Evolutionary conservation across 345 rosid species (phyloP), one percentile per base, ranked within the genome.

Genomic region (Kernera saxatilis): DNA sequence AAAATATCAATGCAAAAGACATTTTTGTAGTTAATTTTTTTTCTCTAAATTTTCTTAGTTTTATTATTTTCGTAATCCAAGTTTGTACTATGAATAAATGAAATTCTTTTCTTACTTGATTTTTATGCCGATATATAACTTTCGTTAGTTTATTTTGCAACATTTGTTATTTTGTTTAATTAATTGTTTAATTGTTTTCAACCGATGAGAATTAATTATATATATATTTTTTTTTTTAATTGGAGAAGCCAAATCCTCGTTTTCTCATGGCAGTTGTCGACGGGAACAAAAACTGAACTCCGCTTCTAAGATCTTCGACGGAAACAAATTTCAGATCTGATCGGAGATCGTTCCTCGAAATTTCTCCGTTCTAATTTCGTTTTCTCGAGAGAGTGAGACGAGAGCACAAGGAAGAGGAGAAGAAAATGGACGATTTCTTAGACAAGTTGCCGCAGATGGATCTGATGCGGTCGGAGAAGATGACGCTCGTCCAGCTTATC

Each of bases 401-500:
- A 26, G 63, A 59, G 52, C 48, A 32, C 48, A 61, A 60, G 71
- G 46, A 19, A 4, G 58, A 26, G 13, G 33, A 65, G 72, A 46
- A 46, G 30, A 39, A 46, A 33, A 76, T 90, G 88, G 87, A 86
- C 35, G 69, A 63, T 72, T 89, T 84, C 81, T 46, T 93, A 9
- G 93, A 89, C 17, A 82, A 84, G 57, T 72, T 93, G 76, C 92
- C 95, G 56, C 40, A 91, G 21, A 93, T 93, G 99, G 97, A 91
- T 91, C 95, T 89, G 90, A 87, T 93, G 97, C 88, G 97, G 29
- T 93, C 97, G 19, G 97, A 93, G 88, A 85, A 88, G 86, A 93
- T 93, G 97, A 75, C 89, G 35, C 84, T 89, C 33, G 96, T 89
- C 8, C 98, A 93, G 81, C 91, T 93, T 71, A 93, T 93, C 83